Conservation (phyloP, 768 basidiomycete genomes). For the Tylopilus sp. region DNA sequence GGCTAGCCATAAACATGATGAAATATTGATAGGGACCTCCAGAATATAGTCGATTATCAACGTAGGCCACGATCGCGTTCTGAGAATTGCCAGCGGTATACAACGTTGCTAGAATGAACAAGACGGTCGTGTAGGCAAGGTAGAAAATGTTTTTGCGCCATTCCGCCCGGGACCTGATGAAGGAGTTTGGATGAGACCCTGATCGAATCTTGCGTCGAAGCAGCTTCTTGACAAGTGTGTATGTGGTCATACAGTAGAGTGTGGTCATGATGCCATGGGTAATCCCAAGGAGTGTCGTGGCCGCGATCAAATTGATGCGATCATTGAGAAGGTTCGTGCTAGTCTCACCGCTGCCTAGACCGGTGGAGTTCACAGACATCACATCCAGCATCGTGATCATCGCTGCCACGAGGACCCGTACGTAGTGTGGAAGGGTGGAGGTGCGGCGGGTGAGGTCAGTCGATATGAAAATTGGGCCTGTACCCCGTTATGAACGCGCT, state of each 20-base stretch:
- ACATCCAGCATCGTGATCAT: slow-evolving; percentile 6
- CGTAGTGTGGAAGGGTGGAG: slow-evolving; percentile 3
- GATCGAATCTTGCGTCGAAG: slow-evolving; percentile 4
- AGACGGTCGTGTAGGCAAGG: slow-evolving; percentile 22
- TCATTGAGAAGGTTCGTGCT: slow-evolving; percentile 14
- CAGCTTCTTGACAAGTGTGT: slow-evolving; percentile 21
- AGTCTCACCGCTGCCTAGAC: slow-evolving; percentile 2
- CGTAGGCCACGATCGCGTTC: slow-evolving; percentile 26
- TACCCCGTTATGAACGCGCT: slow-evolving; percentile 14
- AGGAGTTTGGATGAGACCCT: slow-evolving; percentile 5
- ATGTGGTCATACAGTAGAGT: slow-evolving; percentile 19
- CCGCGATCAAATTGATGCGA: slow-evolving; percentile 23
- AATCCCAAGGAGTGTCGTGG: slow-evolving; percentile 22
- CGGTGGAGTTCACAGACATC: slow-evolving; percentile 8
- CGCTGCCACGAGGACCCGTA: slow-evolving; percentile 4
- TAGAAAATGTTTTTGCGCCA: slow-evolving; percentile 25
- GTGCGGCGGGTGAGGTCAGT: slow-evolving; percentile 8
- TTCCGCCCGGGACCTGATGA: neutral
- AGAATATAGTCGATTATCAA: slow-evolving; percentile 28
- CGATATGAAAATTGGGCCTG: slow-evolving; percentile 12
- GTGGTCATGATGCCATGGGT: slow-evolving; percentile 20
- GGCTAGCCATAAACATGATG: slow-evolving; percentile 22
- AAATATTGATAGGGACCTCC: slow-evolving; percentile 26
- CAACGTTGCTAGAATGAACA: slow-evolving; percentile 28
- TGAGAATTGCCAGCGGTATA: slow-evolving; percentile 29